These are phyloP conservation scores for grape (Vitis vinifera) DNA, from an alignment of 164 flowering plant genomes.

Conservation along the genomic window ASM3070453v1 NC_081809.1:1202001-1202500, in stretches of 20 bases:
- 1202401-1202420: no score
- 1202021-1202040: constrained; percentile 98
- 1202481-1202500: no score
- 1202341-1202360: no score
- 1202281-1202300: neutral
- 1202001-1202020: constrained; percentile 98
- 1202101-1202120: neutral
- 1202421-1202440: no score
- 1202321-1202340: neutral
- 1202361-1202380: no score
- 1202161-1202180: constrained; percentile 9
- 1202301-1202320: neutral
- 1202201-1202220: neutral
- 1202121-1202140: neutral
- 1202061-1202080: constrained; percentile 78
- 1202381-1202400: no score
- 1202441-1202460: no score
- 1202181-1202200: constrained; percentile 20
- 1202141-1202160: constrained; percentile 10
- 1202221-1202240: constrained; percentile 5
- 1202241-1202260: constrained; percentile 1
- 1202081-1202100: constrained; percentile 11
- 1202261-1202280: neutral
- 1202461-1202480: no score
- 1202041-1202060: constrained; percentile 99